Evolutionary conservation across 257 asterid species (phyloP), one percentile per base, ranked within the genome.

Genomic region (Penstemon davidsonii): DNA sequence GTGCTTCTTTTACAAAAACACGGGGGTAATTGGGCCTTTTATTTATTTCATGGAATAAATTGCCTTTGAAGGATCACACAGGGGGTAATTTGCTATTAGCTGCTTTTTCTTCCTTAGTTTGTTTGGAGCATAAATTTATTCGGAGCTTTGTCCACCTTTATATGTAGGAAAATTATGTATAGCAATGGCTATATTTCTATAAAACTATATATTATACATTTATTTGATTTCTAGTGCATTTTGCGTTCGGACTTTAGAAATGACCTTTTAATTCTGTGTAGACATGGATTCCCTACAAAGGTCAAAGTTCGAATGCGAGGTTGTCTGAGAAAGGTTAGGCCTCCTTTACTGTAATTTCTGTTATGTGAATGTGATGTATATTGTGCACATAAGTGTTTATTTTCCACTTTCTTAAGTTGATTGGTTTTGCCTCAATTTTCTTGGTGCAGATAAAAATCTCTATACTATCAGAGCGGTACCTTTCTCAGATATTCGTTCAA

Each of bases 231-330:
- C 51, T 62, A 50, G 7, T 64, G 39, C 33, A 19, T 64, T 72
- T 25, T 62, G 54, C 36, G 53, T 53, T 18, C 51, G 36, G 40
- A 49, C 37, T 36, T 66, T 43, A 41, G 42, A 25, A 46, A 53
- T 77, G 19, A 55, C 69, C 38, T 68, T 44, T 61, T 25, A 25
- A 50, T 79, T 65, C 41, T 15, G 55, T 77, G 53, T 73, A 94
- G 99, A 91, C 99, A 40, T 94, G 99, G 99, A 86, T 87, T 70
- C 99, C 99, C 12, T 94, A 91, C 85, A 89, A 94, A 86, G 99
- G 98, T 52, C 96, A 87, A 69, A 82, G 77, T 71, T 88, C 96
- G 40, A 85, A 79, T 77, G 81, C 96, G 13, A 83, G 86, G 83
- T 80, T 91, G 75, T 82, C 97, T 12, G 96, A 91, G 78, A 89